Base-by-base conservation (phyloP, 1,284 basidiomycete genomes). In the Boletus semigastroideus region DNA sequence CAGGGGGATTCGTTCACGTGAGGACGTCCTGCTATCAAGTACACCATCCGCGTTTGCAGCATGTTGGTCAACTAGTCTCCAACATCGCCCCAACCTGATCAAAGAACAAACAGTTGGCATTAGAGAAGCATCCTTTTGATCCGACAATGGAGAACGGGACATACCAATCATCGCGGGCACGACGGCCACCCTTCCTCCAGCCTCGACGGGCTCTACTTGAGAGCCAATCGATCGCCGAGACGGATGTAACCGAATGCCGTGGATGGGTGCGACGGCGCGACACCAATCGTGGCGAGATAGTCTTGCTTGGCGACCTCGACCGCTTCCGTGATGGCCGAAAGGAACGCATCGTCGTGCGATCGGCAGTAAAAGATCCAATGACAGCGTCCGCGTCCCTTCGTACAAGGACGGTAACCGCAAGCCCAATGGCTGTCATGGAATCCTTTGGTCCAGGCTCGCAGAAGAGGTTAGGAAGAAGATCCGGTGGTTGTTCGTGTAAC, bases 191-290 rank as follows among this genome's bases (percentile, higher is more conserved):
- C 82, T 80, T 43, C 87, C 86, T 60, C 85, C 78, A 30, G 78
- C 71, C 36, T 90, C 82, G 46, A 89, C 89, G 36, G 90, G 89
- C 66, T 92, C 90, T 83, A 80, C 40, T 74, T 73, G 51, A 89
- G 71, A 9, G 68, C 72, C 25, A 92, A 67, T 60, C 79, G 84
- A 46, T 90, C 85, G 5, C 90, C 90, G 3, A 92, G 77, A 56
- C 88, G 83, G 41, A 92, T 83, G 66, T 92, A 92, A 56, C 89
- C 90, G 65, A 92, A 92, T 11, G 82, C 89, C 10, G 89, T 92
- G 7, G 88, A 90, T 12, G 89, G 89, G 67, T 90, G 87, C 3
- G 87, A 89, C 6, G 89, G 89, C 14, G 89, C 90, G 52, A 92
- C 91, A 56, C 89, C 89, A 56, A 91, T 92, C 8, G 89, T 92